Conservation (phyloP, 1,139 yeast species). For the Kazachstania sp. region DNA sequence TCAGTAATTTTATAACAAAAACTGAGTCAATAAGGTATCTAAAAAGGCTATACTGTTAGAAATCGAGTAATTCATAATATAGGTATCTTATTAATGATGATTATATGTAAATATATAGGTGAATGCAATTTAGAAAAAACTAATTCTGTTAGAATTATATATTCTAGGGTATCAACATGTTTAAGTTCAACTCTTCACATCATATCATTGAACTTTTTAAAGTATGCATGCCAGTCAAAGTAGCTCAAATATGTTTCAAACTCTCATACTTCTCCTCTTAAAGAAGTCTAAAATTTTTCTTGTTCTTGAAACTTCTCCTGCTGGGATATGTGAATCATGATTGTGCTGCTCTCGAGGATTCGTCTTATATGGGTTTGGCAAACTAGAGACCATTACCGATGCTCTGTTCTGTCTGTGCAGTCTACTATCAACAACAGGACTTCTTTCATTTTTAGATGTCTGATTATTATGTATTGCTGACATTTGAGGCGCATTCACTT, state of each 20-base stretch:
- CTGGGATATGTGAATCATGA: neutral
- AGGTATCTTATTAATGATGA: too few species aligned
- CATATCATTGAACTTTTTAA: neutral
- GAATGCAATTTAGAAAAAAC: too few species aligned
- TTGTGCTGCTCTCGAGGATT: neutral
- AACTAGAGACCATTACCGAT: slow-evolving; percentile 19
- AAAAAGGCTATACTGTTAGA: too few species aligned
- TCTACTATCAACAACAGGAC: neutral
- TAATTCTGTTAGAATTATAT: too few species aligned
- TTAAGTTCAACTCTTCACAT: neutral
- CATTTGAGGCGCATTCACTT: neutral
- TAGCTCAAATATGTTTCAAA: slow-evolving; percentile 7
- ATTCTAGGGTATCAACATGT: too few species aligned
- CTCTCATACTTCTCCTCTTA: slow-evolving; percentile 58
- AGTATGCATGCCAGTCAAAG: neutral
- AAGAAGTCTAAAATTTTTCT: slow-evolving; percentile 68
- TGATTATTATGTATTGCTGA: too few species aligned
- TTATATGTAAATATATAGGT: too few species aligned
- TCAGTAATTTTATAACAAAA: too few species aligned
- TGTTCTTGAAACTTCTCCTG: slow-evolving; percentile 9
- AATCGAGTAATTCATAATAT: too few species aligned
- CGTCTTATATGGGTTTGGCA: neutral
- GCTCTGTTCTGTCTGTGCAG: slow-evolving; percentile 23
- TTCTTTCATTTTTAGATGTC: neutral
- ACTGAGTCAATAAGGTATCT: too few species aligned